Evolutionary conservation across 805 yeast species (phyloP).

Genomic region (Saccharomycopsis sp.): DNA sequence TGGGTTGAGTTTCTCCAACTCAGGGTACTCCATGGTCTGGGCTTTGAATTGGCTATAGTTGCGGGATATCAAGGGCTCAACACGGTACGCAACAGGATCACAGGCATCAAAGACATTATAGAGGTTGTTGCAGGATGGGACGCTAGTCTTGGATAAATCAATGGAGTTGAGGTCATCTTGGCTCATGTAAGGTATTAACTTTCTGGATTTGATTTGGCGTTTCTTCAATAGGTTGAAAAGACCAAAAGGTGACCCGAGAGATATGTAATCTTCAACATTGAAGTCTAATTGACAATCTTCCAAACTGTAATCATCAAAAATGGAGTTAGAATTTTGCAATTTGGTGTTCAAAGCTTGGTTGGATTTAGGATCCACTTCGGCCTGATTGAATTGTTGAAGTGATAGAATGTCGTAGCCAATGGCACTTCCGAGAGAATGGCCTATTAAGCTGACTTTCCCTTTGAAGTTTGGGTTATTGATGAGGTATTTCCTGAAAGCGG

Average conservation of each 20-base stretch:
- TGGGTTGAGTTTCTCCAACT: constrained; percentile 3
- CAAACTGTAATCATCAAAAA: constrained; percentile 2
- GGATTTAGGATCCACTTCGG: background rate
- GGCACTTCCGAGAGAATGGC: constrained; percentile 89
- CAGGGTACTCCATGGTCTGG: constrained; percentile 43
- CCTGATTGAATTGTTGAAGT: constrained; percentile 28
- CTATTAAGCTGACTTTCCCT: constrained; percentile 78
- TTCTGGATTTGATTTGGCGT: constrained; percentile 43
- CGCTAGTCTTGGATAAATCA: constrained; percentile 23
- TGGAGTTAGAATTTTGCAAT: background rate
- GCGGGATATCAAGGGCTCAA: constrained; percentile 70
- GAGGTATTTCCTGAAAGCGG: constrained; percentile 47
- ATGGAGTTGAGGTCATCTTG: constrained; percentile 9
- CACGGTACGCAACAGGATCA: constrained; percentile 83
- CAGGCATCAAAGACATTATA: constrained; percentile 85
- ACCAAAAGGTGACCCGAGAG: constrained; percentile 88
- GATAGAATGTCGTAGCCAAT: constrained; percentile 69
- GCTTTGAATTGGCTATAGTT: constrained; percentile 44
- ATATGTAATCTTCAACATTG: constrained; percentile 64
- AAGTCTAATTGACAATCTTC: constrained; percentile 44
- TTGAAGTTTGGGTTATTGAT: constrained; percentile 60
- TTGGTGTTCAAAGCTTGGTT: constrained; percentile 3
- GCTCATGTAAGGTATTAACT: constrained; percentile 7
- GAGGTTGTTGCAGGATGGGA: constrained; percentile 55
- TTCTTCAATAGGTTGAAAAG: constrained; percentile 69